A percentile compares a stretch with the other conserved stretches of the same genome.
phyloP scores from a whole-genome alignment of 176 grass and related monocot species.

The Guadua angustifolia region DNA sequence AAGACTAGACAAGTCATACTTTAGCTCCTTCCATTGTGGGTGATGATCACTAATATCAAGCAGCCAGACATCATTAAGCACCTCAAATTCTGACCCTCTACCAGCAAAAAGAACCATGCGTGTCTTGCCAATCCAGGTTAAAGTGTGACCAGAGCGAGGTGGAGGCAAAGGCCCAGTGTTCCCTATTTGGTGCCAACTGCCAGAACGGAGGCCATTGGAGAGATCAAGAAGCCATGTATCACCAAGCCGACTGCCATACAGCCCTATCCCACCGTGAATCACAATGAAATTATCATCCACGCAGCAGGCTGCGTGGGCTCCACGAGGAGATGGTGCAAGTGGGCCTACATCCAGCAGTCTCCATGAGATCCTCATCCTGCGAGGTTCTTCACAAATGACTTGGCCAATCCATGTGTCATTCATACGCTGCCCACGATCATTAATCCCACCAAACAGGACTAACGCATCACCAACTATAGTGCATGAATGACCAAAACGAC shows the following conservation, averaged over 20 bases:
- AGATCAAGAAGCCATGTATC: slow-evolving; percentile 96
- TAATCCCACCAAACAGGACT: slow-evolving; percentile 92
- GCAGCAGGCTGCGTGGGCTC: slow-evolving; percentile 91
- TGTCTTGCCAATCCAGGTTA: slow-evolving; percentile 80
- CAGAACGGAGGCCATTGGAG: slow-evolving; percentile 61
- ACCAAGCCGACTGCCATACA: slow-evolving; percentile 66
- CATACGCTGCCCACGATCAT: slow-evolving; percentile 71
- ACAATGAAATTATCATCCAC: slow-evolving; percentile 64
- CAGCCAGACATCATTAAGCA: slow-evolving; percentile 96
- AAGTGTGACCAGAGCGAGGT: slow-evolving; percentile 82
- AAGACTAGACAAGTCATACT: slow-evolving; percentile 60
- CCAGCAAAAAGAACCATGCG: slow-evolving; percentile 84
- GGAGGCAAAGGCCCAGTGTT: slow-evolving; percentile 56
- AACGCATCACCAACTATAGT: slow-evolving; percentile 56
- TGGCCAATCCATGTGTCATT: slow-evolving; percentile 89
- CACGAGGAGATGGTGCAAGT: slow-evolving; percentile 66
- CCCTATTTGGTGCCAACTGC: slow-evolving; percentile 70
- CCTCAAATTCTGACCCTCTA: slow-evolving; percentile 80
- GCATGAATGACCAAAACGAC: slow-evolving; percentile 93
- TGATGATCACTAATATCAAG: slow-evolving; percentile 62
- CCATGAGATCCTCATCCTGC: slow-evolving; percentile 67
- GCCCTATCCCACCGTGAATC: slow-evolving; percentile 85
- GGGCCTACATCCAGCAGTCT: slow-evolving; percentile 68
- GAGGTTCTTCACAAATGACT: slow-evolving; percentile 57
- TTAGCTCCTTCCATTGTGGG: slow-evolving; percentile 88